These are phyloP conservation scores for Torrubiella hemipterigena DNA, from an alignment of 2,329 filamentous ascomycete species.

Conservation along the genomic window DNA sequence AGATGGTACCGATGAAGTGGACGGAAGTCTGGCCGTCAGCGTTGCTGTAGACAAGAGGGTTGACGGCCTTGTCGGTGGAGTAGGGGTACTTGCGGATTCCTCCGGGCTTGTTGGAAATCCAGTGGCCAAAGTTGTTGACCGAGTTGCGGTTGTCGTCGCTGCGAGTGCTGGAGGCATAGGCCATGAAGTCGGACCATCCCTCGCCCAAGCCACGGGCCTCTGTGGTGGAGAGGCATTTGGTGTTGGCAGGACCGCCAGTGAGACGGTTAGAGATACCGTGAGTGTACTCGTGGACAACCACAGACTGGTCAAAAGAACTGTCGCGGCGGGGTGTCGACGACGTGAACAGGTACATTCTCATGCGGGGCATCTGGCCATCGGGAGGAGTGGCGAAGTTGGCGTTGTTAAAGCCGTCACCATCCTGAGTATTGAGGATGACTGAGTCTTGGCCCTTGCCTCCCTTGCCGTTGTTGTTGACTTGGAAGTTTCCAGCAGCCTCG, in stretches of 20 bases:
- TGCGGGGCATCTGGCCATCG: constrained; percentile 37
- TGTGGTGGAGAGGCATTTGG: constrained; percentile 29
- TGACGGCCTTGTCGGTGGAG: constrained; percentile 34
- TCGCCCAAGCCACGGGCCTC: constrained; percentile 46
- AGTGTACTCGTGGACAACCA: constrained; percentile 48
- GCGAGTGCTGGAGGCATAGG: constrained; percentile 36
- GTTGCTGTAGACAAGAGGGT: constrained; percentile 36
- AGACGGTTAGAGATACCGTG: constrained; percentile 45
- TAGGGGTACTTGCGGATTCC: constrained; percentile 40
- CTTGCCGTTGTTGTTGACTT: constrained; percentile 40
- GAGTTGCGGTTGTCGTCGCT: constrained; percentile 28
- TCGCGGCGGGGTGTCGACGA: constrained; percentile 34
- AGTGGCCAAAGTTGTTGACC: constrained; percentile 37
- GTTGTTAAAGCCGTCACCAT: constrained; percentile 42
- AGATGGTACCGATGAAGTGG: constrained; percentile 38
- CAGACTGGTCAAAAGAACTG: constrained; percentile 44
- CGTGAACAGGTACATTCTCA: constrained; percentile 49
- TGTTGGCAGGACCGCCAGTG: constrained; percentile 45
- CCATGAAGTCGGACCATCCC: constrained; percentile 46
- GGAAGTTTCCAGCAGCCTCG: constrained; percentile 47
- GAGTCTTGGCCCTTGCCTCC: constrained; percentile 39
- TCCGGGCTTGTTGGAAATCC: constrained; percentile 27
- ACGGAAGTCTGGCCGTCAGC: constrained; percentile 24
- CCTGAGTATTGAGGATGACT: constrained; percentile 44
- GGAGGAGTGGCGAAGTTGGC: constrained; percentile 44